Evolutionary conservation across 2,329 filamentous ascomycete species (phyloP), one percentile per base, ranked within the genome.

Genomic region (Escovopsis weberi): DNA sequence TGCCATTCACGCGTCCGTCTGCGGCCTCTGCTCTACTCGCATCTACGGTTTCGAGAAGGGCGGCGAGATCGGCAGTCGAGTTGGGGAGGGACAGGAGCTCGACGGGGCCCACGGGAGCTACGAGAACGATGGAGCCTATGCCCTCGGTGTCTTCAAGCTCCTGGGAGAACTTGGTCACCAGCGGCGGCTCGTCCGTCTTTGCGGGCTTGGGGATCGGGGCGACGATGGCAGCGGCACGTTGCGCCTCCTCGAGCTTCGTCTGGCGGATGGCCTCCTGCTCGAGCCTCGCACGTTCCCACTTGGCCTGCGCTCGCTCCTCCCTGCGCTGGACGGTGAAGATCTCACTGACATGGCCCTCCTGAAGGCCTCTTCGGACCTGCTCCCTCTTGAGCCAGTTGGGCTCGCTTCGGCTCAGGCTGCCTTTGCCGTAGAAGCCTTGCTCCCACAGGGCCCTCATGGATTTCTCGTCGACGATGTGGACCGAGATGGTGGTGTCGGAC

Each of bases 391-490:
- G 62, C 91, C 91, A 98, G 51, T 80, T 91, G 3, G 89, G 89
- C 59, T 98, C 89, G 68, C 88, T 95, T 53, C 93, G 78, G 65
- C 88, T 95, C 45, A 96, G 67, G 52, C 70, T 89, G 37, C 91
- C 91, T 61, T 95, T 95, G 39, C 93, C 93, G 61, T 89, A 98
- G 63, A 98, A 98, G 5, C 91, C 91, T 65, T 93, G 85, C 61
- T 94, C 85, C 91, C 93, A 98, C 23, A 98, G 63, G 1, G 81
- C 85, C 43, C 82, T 73, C 48, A 93, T 80, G 4, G 85, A 80
- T 43, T 71, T 69, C 26, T 78, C 68, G 58, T 95, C 82, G 15
- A 78, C 85, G 44, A 98, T 72, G 57, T 94, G 85, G 12, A 98
- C 74, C 0, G 87, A 91, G 28, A 80, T 77, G 4, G 86, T 93